Conservation (phyloP, 1,284 basidiomycete species). For the Takashimella koratensis region DNA sequence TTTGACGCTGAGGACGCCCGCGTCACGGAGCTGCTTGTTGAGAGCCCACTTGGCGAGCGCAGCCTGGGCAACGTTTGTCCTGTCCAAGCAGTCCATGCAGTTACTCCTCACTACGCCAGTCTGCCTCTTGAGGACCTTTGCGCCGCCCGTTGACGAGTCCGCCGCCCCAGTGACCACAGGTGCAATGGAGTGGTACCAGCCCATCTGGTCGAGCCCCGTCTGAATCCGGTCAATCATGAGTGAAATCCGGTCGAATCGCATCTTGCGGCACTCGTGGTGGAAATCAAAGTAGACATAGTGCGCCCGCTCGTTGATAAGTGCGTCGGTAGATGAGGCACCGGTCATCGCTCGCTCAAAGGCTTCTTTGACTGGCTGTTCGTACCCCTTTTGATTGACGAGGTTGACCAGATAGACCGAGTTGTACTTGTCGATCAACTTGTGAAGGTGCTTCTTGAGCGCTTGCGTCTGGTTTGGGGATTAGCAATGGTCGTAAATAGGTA, state of each 20-base stretch:
- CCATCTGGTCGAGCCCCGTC: constrained; percentile 67
- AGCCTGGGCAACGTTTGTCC: constrained; percentile 94
- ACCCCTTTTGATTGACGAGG: constrained; percentile 90
- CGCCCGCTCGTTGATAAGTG: constrained; percentile 50
- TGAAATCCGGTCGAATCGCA: constrained; percentile 92
- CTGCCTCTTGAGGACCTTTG: constrained; percentile 36
- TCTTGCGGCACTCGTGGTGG: constrained; percentile 90
- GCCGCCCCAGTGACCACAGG: constrained; percentile 13
- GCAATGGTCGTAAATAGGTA: not conserved
- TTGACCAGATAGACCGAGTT: constrained; percentile 82
- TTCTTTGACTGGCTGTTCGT: constrained; percentile 94
- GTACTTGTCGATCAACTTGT: constrained; percentile 70
- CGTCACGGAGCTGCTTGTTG: constrained; percentile 68
- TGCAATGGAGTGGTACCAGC: constrained; percentile 53
- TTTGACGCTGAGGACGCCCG: constrained; percentile 65
- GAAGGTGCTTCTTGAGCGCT: constrained; percentile 70
- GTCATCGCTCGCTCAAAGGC: constrained; percentile 77
- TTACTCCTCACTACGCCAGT: constrained; percentile 52
- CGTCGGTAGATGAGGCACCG: constrained; percentile 40
- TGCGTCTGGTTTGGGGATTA: constrained; percentile 56
- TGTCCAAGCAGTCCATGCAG: constrained; percentile 89
- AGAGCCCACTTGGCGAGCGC: constrained; percentile 80
- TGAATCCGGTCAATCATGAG: constrained; percentile 74
- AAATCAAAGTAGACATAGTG: constrained; percentile 98
- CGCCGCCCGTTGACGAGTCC: constrained; percentile 9